These are phyloP conservation scores for Plasmodium adleri DNA, from an alignment of 169 alveolate species.

Conservation along the genomic window DNA sequence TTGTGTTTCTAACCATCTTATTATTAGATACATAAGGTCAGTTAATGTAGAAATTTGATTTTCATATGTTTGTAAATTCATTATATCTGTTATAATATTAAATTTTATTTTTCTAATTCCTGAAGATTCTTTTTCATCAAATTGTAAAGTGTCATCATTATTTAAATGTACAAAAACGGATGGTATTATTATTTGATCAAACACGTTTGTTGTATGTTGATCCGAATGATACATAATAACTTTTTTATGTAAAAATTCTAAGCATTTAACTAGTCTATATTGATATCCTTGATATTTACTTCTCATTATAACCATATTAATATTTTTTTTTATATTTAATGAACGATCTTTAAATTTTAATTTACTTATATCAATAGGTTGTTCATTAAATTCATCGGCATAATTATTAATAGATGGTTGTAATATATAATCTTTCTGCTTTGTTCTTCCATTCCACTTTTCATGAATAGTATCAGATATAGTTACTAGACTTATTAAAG, in stretches of 20 bases:
- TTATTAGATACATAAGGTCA: slow-evolving; percentile 28
- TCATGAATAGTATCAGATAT: slow-evolving; percentile 17
- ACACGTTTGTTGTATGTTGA: slow-evolving; percentile 31
- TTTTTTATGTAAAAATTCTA: slow-evolving; percentile 46
- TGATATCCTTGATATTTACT: slow-evolving; percentile 15
- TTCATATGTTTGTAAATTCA: slow-evolving; percentile 61
- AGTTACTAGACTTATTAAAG: slow-evolving; percentile 38
- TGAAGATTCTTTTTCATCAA: not conserved
- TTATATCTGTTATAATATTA: slow-evolving; percentile 52
- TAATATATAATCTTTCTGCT: slow-evolving; percentile 11
- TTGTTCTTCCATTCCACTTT: not conserved
- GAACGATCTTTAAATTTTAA: not conserved
- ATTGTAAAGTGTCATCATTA: slow-evolving; percentile 3
- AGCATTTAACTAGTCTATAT: slow-evolving; percentile 33
- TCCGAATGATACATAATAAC: slow-evolving; percentile 24
- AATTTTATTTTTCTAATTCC: slow-evolving; percentile 4
- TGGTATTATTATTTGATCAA: slow-evolving; percentile 55
- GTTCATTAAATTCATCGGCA: slow-evolving; percentile 11
- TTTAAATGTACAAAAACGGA: slow-evolving; percentile 14
- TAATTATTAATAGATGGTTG: not conserved
- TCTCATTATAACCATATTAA: slow-evolving; percentile 15
- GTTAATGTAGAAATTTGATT: slow-evolving; percentile 25
- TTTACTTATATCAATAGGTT: not conserved
- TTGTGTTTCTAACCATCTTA: slow-evolving; percentile 28
- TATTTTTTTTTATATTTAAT: not conserved